Conservation (phyloP, 1,284 basidiomycete genomes). For the Ustilago bromivora region DNA sequence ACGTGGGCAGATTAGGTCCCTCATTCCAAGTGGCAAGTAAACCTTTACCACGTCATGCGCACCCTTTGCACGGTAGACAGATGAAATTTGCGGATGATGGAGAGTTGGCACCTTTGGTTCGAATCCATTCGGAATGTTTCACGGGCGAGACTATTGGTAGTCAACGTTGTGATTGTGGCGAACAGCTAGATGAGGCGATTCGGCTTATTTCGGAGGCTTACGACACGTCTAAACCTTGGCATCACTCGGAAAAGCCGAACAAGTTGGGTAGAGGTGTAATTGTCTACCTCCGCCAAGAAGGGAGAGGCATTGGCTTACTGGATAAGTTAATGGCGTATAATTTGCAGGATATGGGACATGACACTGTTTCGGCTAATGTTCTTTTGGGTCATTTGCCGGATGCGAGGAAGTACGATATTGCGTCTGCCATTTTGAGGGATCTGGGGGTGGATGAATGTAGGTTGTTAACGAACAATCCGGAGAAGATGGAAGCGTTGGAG, state of each 20-base stretch:
- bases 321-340: conserved; percentile 99
- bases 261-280: conserved; percentile 78
- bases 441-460: conserved; percentile 79
- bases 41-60: conserved; percentile 69
- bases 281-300: conserved; percentile 96
- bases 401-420: conserved; percentile 91
- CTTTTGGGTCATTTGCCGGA: conserved; percentile 95
- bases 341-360: conserved; percentile 95
- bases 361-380: conserved; percentile 96
- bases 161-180: conserved; percentile 98
- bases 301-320: conserved; percentile 94
- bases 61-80: conserved; percentile 14
- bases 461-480: conserved; percentile 96
- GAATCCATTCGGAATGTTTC: conserved; percentile 98
- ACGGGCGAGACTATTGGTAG: conserved; percentile 98
- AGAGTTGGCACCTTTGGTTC: conserved; percentile 79
- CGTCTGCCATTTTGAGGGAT: conserved; percentile 88
- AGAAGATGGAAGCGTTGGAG: conserved; percentile 90
- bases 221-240: conserved; percentile 68
- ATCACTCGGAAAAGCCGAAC: not conserved
- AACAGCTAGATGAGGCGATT: conserved; percentile 96
- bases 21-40: conserved; percentile 74
- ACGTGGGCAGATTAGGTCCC: conserved; percentile 83
- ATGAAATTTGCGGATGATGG: conserved; percentile 13
- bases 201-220: conserved; percentile 78